phyloP scores from a whole-genome alignment of 192 early-diverging fungal species.

The Rhizophagus sp. region DNA sequence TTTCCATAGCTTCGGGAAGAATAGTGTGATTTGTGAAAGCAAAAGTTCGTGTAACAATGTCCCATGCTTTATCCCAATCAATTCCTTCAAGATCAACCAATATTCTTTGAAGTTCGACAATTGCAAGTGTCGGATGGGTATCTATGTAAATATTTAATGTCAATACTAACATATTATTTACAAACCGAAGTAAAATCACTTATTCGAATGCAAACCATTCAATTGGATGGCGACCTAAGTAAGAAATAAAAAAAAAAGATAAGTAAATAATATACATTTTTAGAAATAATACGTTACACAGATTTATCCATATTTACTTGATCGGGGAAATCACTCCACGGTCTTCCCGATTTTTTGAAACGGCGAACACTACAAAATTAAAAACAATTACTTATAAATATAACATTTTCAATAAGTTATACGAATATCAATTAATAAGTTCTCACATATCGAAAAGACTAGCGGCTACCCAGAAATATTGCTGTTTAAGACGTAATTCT shows the following conservation, averaged over 20 bases:
- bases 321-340: constrained; percentile 88
- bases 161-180: not conserved
- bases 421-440: constrained; percentile 18
- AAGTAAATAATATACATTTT: not conserved
- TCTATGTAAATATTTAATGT: constrained; percentile 45
- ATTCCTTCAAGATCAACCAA: constrained; percentile 91
- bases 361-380: constrained; percentile 66
- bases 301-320: constrained; percentile 53
- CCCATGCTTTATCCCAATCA: constrained; percentile 95
- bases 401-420: constrained; percentile 38
- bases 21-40: constrained; percentile 99
- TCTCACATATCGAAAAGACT: constrained; percentile 77
- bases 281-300: not conserved
- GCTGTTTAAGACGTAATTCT: constrained; percentile 94
- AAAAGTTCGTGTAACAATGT: constrained; percentile 85
- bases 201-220: constrained; percentile 60
- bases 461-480: constrained; percentile 95
- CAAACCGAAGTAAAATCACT: not conserved
- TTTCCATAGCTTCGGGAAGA: constrained; percentile 97
- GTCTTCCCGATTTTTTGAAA: constrained; percentile 85
- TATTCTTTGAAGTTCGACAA: constrained; percentile 92
- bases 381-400: not conserved
- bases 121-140: constrained; percentile 94
- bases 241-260: not conserved
- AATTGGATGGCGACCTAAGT: constrained; percentile 79